A percentile compares a stretch with the other conserved stretches of the same genome.
phyloP scores from a whole-genome alignment of 2,329 filamentous ascomycete genomes.

The Sporothrix sp. region DNA sequence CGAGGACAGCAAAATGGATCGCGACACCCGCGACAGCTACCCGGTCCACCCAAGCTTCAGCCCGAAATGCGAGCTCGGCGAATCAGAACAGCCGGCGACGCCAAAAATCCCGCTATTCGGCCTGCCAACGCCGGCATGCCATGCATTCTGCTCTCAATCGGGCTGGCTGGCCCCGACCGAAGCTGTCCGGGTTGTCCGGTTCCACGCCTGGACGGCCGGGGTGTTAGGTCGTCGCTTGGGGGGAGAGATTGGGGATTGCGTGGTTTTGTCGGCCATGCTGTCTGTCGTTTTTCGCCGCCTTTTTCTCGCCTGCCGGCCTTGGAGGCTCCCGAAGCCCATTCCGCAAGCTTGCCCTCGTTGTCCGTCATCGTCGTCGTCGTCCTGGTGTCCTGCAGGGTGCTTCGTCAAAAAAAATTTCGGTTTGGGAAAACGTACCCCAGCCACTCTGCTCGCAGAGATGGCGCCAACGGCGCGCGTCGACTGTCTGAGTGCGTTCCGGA shows the following conservation, averaged over 20 bases:
- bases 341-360: constrained; percentile 21
- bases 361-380: not conserved
- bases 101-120: not conserved
- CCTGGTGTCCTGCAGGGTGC: not conserved
- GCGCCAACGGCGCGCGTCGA: constrained; percentile 90
- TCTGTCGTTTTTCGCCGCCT: not conserved
- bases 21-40: constrained; percentile 1
- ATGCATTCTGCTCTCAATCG: not conserved
- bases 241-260: not conserved
- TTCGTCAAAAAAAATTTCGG: not conserved
- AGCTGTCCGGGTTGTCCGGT: not conserved
- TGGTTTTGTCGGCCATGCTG: constrained; percentile 4
- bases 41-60: constrained; percentile 3
- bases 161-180: not conserved
- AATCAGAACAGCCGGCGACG: constrained; percentile 2
- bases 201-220: no score
- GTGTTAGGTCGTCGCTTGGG: not conserved
- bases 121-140: not conserved
- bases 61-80: constrained; percentile 4
- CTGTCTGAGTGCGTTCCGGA: constrained; percentile 96
- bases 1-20: not conserved
- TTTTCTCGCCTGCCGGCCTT: no score
- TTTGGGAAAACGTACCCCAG: constrained; percentile 65
- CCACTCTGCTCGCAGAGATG: constrained; percentile 87
- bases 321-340: no score